Percentiles rank a stretch among this genome's conserved stretches.
phyloP scores from a whole-genome alignment of 305 asterid genomes.

The Fraxinus baroniana region DNA sequence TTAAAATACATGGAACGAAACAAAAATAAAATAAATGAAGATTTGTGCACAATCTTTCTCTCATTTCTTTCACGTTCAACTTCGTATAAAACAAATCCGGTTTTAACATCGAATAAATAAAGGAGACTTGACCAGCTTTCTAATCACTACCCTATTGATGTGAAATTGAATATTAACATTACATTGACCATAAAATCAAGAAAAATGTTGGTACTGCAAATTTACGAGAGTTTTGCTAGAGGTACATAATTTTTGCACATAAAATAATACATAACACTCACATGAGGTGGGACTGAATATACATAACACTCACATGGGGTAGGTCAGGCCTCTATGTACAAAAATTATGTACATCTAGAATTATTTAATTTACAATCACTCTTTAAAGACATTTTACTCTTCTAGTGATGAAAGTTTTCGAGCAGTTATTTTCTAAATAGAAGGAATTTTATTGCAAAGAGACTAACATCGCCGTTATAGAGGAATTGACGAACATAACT shows the following conservation, averaged over 20 bases:
- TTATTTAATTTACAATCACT: neutral
- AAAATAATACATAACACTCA: no score
- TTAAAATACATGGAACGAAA: neutral
- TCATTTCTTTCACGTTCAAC: neutral
- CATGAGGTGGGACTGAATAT: no score
- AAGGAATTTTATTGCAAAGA: neutral
- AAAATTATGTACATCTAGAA: no score
- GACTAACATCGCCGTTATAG: neutral
- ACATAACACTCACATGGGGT: no score
- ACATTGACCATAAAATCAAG: neutral
- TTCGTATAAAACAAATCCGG: neutral
- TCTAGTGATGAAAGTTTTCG: neutral
- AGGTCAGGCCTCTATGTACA: no score
- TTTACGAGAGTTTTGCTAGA: neutral
- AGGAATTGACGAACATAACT: neutral
- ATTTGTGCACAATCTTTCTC: neutral
- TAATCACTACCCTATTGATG: neutral
- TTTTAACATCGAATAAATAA: neutral
- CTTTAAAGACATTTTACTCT: neutral
- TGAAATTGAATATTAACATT: neutral
- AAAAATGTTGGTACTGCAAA: neutral
- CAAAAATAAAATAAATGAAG: neutral
- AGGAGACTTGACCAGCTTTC: neutral
- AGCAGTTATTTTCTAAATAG: neutral
- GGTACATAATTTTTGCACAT: no score